These are phyloP conservation scores for Microbotryum lychnidis-dioicae DNA, from an alignment of 1,284 basidiomycete species.

Conservation along the genomic window DNA sequence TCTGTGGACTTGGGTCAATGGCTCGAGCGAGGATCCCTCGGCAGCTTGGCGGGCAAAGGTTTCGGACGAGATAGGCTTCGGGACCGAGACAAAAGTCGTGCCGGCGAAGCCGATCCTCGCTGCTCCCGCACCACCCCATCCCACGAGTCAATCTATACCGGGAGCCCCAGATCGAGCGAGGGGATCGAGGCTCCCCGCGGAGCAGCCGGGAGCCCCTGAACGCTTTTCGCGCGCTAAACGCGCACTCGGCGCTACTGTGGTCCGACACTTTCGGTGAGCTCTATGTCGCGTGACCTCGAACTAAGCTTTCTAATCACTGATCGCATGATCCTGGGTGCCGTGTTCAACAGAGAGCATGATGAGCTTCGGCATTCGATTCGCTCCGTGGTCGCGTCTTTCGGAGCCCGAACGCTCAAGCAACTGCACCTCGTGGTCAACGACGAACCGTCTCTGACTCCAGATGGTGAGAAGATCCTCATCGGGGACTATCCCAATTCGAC, in stretches of 20 bases:
- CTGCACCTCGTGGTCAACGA: constrained; percentile 26
- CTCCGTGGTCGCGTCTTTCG: constrained; percentile 12
- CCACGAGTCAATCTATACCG: too few relatives aligned
- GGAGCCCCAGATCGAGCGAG: too few relatives aligned
- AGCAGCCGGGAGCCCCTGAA: neutral
- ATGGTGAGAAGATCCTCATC: neutral
- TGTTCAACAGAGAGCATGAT: constrained; percentile 22
- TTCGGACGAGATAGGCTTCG: neutral
- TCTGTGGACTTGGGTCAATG: constrained; percentile 20
- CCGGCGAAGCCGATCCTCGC: too few relatives aligned
- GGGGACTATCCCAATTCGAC: neutral
- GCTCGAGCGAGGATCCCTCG: constrained; percentile 10
- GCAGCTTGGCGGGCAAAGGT: constrained; percentile 8
- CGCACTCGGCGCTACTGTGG: neutral
- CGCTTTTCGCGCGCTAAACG: neutral
- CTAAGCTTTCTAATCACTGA: neutral
- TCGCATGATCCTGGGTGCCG: too few relatives aligned
- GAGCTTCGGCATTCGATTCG: constrained; percentile 30
- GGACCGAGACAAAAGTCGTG: neutral
- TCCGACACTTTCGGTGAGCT: constrained; percentile 21
- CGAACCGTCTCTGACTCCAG: neutral
- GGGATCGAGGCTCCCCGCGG: neutral
- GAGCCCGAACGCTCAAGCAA: neutral
- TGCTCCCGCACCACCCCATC: too few relatives aligned
- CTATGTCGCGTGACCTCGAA: neutral